phyloP scores from a whole-genome alignment of 2,329 filamentous ascomycete species.

The Xylaria sp. region DNA sequence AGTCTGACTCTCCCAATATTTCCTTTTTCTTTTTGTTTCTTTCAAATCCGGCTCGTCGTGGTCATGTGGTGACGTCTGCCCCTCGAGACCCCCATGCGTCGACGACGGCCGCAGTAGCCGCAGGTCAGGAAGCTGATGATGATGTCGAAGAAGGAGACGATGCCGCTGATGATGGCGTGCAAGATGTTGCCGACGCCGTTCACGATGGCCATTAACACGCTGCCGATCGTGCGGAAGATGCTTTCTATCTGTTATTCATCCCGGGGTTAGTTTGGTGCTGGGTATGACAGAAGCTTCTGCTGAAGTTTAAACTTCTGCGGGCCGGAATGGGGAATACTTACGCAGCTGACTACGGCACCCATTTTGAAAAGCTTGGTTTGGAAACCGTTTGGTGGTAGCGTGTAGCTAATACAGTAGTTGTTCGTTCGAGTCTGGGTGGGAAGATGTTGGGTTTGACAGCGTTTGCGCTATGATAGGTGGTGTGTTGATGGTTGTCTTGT shows the following conservation, averaged over 20 bases:
- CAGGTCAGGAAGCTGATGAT: conserved; percentile 73
- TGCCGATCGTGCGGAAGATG: conserved; percentile 72
- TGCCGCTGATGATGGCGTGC: conserved; percentile 72
- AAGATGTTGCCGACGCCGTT: conserved; percentile 72
- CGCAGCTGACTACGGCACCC: conserved; percentile 86
- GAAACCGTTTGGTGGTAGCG: background rate
- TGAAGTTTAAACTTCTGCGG: background rate
- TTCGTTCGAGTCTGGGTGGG: conserved; percentile 26
- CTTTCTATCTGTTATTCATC: conserved; percentile 60
- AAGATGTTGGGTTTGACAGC: conserved; percentile 18
- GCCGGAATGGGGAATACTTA: conserved; percentile 62
- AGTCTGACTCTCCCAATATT: background rate
- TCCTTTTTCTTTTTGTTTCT: background rate
- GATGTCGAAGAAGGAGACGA: conserved; percentile 72
- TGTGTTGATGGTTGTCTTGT: conserved; percentile 9
- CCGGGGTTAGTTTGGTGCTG: conserved; percentile 37
- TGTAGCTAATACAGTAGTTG: conserved; percentile 25
- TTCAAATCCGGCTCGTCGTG: conserved; percentile 52
- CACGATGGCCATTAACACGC: conserved; percentile 74
- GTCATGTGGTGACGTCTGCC: conserved; percentile 38
- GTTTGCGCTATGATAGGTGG: conserved; percentile 2
- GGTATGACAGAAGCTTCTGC: background rate
- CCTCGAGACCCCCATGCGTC: conserved; percentile 37
- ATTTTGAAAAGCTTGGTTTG: conserved; percentile 60
- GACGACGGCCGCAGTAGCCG: conserved; percentile 53